Base-by-base conservation (phyloP, 2,329 filamentous ascomycete genomes). In the Colletotrichum truncatum region DNA sequence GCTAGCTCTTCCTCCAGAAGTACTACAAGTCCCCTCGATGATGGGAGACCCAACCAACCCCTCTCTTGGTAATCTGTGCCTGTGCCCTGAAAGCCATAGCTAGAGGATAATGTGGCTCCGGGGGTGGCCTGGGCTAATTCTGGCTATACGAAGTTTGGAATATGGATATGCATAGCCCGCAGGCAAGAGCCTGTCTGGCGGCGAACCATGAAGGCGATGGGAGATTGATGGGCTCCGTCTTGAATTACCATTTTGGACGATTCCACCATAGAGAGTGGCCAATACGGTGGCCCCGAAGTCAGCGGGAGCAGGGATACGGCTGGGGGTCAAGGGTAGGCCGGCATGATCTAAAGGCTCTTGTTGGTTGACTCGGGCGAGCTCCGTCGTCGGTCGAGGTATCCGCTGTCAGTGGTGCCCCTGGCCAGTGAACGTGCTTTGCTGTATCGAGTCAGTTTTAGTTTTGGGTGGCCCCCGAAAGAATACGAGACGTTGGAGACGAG, bases 141-240 rank as follows among this genome's bases (percentile, higher is more conserved):
- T 54, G 62, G 62, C 49, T 65, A 65, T 65, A 65, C 62, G 62
- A 65, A 65, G 62, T 65, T 65, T 65, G 62, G 62, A 62, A 56
- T 65, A 65, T 65, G 62, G 62, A 65, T 65, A 65, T 65, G 62
- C 62, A 65, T 23, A 48, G 30, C 26, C 30, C 25, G 57, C 62
- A 65, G 57, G 62, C 62, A 56, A 55, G 43, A 41, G 57, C 62
- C 57, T 65, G 62, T 52, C 43, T 62, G 28, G 62, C 57, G 60
- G 57, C 62, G 57, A 65, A 62, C 62, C 62, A 65, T 55, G 41
- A 62, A 26, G 23, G 58, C 41, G 62, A 62, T 55, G 49, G 62
- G 62, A 65, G 62, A 65, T 65, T 65, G 62, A 53, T 28, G 43
- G 49, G 16, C 62, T 39, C 62, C 62, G 43, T 65, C 49, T 36